Percentiles rank a stretch among this genome's conserved stretches.
Conservation (phyloP, 495 filamentous ascomycete species). For the Penicillium arizonense region DNA sequence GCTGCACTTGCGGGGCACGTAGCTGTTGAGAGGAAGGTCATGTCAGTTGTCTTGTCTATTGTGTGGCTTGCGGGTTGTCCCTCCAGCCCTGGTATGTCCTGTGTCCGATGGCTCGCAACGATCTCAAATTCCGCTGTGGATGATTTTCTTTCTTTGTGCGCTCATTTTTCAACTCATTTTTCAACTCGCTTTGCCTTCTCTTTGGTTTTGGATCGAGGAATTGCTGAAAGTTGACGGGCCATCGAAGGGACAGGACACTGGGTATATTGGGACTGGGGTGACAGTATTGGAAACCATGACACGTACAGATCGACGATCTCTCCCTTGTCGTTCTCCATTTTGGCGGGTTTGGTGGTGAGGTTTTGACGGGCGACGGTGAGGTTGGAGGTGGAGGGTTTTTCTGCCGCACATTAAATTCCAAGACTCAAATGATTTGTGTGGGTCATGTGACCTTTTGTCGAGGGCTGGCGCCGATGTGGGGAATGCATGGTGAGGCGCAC, state of each 20-base stretch:
- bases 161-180: background rate
- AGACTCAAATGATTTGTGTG: slow-evolving; percentile 40
- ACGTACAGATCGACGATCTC: slow-evolving; percentile 98
- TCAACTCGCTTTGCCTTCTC: background rate
- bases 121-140: background rate
- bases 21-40: slow-evolving; percentile 51
- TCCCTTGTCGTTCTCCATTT: slow-evolving; percentile 97
- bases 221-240: slow-evolving; percentile 11
- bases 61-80: slow-evolving; percentile 3
- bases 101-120: slow-evolving; percentile 10
- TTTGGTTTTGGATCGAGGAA: slow-evolving; percentile 3
- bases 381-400: slow-evolving; percentile 34
- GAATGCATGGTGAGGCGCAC: slow-evolving; percentile 5
- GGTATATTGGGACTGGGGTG: slow-evolving; percentile 7
- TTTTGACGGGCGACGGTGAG: slow-evolving; percentile 44
- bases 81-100: slow-evolving; percentile 4
- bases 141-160: background rate
- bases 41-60: slow-evolving; percentile 21
- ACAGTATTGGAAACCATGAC: slow-evolving; percentile 8
- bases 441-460: slow-evolving; percentile 52
- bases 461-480: slow-evolving; percentile 27
- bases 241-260: slow-evolving; percentile 19
- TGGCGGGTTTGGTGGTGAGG: slow-evolving; percentile 46
- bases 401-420: slow-evolving; percentile 23
- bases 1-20: slow-evolving; percentile 98